These are phyloP conservation scores for Pugionium cornutum DNA, from an alignment of 345 rosid genomes.

Conservation along the genomic window DNA sequence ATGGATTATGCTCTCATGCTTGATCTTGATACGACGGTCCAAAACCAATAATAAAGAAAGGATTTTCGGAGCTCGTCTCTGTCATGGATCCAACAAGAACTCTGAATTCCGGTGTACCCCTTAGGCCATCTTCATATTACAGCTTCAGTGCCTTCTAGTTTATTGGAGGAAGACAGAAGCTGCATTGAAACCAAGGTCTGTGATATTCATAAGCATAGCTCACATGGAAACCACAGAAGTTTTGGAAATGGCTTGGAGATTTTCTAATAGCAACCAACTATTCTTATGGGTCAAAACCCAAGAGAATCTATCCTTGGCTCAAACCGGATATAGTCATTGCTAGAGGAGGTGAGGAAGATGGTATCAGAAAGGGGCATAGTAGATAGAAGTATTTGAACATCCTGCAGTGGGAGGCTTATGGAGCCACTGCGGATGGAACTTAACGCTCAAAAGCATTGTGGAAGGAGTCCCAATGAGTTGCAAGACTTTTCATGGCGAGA, in stretches of 20 bases:
- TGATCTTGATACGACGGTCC: too few relatives aligned
- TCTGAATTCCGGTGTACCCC: slow-evolving; percentile 4
- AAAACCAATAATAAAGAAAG: too few relatives aligned
- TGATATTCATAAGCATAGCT: slow-evolving; percentile 48
- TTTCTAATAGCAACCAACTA: slow-evolving; percentile 41
- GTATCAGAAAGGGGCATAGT: slow-evolving; percentile 61
- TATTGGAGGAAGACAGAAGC: slow-evolving; percentile 38
- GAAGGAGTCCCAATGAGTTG: slow-evolving; percentile 47
- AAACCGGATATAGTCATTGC: slow-evolving; percentile 36
- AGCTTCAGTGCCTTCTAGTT: slow-evolving; percentile 5
- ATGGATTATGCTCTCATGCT: too few relatives aligned
- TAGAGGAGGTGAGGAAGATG: slow-evolving; percentile 35
- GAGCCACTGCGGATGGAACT: slow-evolving; percentile 40
- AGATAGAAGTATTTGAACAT: slow-evolving; percentile 48
- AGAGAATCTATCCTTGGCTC: neutral
- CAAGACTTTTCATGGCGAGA: slow-evolving; percentile 37
- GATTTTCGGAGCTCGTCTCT: neutral
- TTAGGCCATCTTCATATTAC: slow-evolving; percentile 30
- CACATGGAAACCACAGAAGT: slow-evolving; percentile 51
- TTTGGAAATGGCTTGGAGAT: slow-evolving; percentile 49
- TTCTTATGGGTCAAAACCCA: slow-evolving; percentile 61
- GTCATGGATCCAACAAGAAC: slow-evolving; percentile 15
- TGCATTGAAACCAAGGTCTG: slow-evolving; percentile 47
- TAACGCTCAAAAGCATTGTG: slow-evolving; percentile 36
- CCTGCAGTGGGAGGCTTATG: slow-evolving; percentile 53